A percentile compares a stretch with the other conserved stretches of the same genome.
Evolutionary conservation across 306 rosid species (phyloP).

Genomic region (Glycine tomentella): DNA sequence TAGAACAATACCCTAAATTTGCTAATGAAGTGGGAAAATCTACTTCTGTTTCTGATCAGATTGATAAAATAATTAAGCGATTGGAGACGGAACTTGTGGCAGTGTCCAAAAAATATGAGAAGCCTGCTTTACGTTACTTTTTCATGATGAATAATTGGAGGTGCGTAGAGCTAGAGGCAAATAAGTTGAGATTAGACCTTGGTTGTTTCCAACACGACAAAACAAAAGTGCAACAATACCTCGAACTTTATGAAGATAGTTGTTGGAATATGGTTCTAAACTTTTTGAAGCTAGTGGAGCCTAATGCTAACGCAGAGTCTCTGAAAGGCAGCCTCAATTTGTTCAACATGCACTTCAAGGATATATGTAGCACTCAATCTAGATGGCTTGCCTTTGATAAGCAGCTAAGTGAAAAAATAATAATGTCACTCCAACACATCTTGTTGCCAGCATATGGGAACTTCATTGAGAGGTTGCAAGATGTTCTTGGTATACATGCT

Average conservation of each 20-base stretch:
- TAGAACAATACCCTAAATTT: conserved; percentile 43
- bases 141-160: conserved; percentile 76
- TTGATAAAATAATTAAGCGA: conserved; percentile 64
- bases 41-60: conserved; percentile 49
- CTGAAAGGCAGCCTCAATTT: too few relatives aligned
- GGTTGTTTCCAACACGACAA: conserved; percentile 64
- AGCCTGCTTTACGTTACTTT: conserved; percentile 55
- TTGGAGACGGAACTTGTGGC: conserved; percentile 63
- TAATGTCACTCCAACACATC: too few relatives aligned
- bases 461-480: too few relatives aligned
- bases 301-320: conserved; percentile 48
- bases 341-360: too few relatives aligned
- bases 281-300: conserved; percentile 54
- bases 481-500: too few relatives aligned
- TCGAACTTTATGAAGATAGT: conserved; percentile 57
- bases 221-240: conserved; percentile 53
- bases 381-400: too few relatives aligned
- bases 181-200: conserved; percentile 44
- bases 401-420: too few relatives aligned
- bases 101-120: conserved; percentile 49
- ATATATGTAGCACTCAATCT: too few relatives aligned
- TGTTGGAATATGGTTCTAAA: conserved; percentile 69
- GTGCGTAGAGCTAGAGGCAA: conserved; percentile 42
- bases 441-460: too few relatives aligned
- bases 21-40: conserved; percentile 35